phyloP scores from a whole-genome alignment of 148 eudicot genomes.

The Chenopodium suecicum region DNA sequence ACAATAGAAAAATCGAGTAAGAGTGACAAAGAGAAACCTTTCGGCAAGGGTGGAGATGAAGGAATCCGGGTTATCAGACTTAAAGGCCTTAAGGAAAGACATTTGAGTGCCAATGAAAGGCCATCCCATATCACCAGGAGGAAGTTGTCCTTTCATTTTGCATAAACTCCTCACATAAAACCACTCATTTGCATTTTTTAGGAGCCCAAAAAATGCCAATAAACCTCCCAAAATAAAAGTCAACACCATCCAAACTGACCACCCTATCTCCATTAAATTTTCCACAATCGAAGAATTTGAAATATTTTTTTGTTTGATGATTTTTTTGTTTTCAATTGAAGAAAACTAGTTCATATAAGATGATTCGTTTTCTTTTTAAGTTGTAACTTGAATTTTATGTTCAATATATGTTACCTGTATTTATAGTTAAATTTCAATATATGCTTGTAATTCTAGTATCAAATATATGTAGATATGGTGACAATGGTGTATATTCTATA shows the following conservation, averaged over 20 bases:
- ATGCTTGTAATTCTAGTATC: constrained; percentile 28
- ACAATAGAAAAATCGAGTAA: background rate
- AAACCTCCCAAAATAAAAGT: constrained; percentile 25
- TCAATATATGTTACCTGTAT: constrained; percentile 48
- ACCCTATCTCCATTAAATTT: constrained; percentile 24
- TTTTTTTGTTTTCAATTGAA: background rate
- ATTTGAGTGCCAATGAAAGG: constrained; percentile 45
- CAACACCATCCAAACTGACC: constrained; percentile 15
- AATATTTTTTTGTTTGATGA: background rate
- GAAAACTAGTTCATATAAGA: constrained; percentile 37
- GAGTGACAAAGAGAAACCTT: constrained; percentile 22
- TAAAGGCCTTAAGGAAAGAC: constrained; percentile 33
- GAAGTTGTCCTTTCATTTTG: constrained; percentile 27
- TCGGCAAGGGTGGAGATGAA: constrained; percentile 40
- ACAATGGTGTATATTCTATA: background rate
- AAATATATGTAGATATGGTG: background rate
- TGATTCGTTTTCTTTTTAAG: constrained; percentile 10
- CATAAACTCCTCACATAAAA: constrained; percentile 34
- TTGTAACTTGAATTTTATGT: background rate
- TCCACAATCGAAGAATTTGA: background rate
- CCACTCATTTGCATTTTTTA: constrained; percentile 45
- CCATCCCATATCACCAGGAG: constrained; percentile 60
- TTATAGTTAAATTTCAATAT: constrained; percentile 31
- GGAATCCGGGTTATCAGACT: constrained; percentile 42
- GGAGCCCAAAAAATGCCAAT: constrained; percentile 9